Conservation (phyloP, 2,329 filamentous ascomycete species). For the Neonectria coccinea region DNA sequence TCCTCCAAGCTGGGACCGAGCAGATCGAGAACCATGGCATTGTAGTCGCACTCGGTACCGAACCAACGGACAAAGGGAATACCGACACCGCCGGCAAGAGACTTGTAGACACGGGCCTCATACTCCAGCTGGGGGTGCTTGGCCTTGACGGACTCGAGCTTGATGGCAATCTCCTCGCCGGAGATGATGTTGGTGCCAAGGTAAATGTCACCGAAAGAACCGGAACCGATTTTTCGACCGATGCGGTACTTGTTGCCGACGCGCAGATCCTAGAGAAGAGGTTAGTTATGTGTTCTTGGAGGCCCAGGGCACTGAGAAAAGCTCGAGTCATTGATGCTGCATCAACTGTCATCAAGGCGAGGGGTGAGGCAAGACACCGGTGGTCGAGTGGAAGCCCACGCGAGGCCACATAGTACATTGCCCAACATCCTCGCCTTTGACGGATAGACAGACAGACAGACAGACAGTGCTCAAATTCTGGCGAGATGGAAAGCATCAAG, state of each 20-base stretch:
- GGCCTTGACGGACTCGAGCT: constrained; percentile 99
- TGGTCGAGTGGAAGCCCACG: not conserved
- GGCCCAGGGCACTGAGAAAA: not conserved
- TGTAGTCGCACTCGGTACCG: constrained; percentile 99
- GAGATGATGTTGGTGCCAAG: constrained; percentile 99
- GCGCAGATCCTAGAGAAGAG: constrained; percentile 81
- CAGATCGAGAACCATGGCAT: constrained; percentile 98
- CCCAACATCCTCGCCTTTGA: not conserved
- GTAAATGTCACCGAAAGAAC: constrained; percentile 98
- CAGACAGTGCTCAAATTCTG: not conserved
- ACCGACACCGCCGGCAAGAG: constrained; percentile 93
- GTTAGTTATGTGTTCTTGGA: constrained; percentile 34
- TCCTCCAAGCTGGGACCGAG: constrained; percentile 96
- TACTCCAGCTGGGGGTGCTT: constrained; percentile 99
- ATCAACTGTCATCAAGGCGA: not conserved
- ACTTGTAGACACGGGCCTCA: constrained; percentile 93
- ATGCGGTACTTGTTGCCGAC: constrained; percentile 99
- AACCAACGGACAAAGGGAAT: constrained; percentile 99
- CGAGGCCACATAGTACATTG: not conserved
- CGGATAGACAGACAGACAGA: no score
- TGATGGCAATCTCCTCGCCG: constrained; percentile 99
- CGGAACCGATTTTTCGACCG: constrained; percentile 98
- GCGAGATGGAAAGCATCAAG: not conserved
- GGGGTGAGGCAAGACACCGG: not conserved
- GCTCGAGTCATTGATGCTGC: not conserved